Base-by-base conservation (phyloP, 2,329 filamentous ascomycete species). In the Aspergillus sclerotialis region DNA sequence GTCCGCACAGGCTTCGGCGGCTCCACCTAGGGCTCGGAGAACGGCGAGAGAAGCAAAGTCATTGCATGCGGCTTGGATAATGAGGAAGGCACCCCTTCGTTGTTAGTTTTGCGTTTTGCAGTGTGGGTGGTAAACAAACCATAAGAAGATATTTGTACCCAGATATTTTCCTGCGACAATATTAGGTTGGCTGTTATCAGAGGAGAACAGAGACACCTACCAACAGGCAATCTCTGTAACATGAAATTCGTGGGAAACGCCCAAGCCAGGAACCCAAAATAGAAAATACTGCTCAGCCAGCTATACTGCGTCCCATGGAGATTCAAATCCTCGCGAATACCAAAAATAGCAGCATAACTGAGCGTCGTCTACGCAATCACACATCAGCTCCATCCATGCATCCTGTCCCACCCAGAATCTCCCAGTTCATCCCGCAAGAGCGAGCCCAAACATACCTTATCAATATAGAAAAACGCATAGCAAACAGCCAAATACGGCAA, bases 311-410 rank as follows among this genome's bases (percentile, higher is more conserved):
- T 67, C 2, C 75, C 75, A n/a, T 67, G 60, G 1, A 82, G 63
- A 10, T 69, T 44, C 7, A 81, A 63, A 40, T 79, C 76, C 2
- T 78, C 67, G 14, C 67, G 64, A 39, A 83, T 73, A 1, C 76
- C 76, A 38, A 82, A 80, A 32, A 82, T 76, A 13, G 78, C 77
- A 0, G 79, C 78, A 43, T 80, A 82, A 1, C 70, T 75, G 18
- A 78, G 56, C 0, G 71, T 77, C 0, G 74, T 78, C 61, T 78
- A 16, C 26, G 12, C 4, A 10, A 25, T 7, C 8, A 29, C 11
- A 8, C 26, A 16, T 11, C 21, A 26, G 27, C 10, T 12, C 28
- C 9, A 52, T 3, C 25, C 12, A 33, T 25, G 6, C 14, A n/a
- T n/a, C n/a, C n/a, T n/a, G n/a, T n/a, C n/a, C n/a, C n/a, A n/a